Percentiles rank a stretch among this genome's conserved stretches.
These are phyloP conservation scores for Leishmania guyanensis DNA, from an alignment of 208 protist species.

Conservation along the genomic window DNA sequence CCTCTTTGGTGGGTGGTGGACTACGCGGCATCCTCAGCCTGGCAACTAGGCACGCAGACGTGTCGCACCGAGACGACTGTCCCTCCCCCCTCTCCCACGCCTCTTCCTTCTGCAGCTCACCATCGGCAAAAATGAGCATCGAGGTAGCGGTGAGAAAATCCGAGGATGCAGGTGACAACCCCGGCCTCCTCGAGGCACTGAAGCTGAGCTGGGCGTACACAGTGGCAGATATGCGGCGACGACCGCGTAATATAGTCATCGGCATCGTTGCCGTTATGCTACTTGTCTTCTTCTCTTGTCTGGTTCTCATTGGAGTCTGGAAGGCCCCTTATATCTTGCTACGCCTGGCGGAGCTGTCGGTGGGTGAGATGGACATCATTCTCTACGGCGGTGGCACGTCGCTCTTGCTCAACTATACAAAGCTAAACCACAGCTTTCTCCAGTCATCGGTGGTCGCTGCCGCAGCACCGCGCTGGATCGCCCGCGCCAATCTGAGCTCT, in stretches of 20 bases:
- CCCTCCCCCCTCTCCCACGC: too few species aligned
- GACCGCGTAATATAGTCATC: constrained; percentile 66
- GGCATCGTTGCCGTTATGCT: constrained; percentile 60
- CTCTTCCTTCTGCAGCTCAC: background rate
- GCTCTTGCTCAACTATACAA: constrained; percentile 64
- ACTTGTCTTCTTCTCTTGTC: constrained; percentile 70
- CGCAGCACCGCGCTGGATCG: constrained; percentile 65
- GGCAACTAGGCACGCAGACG: too few species aligned
- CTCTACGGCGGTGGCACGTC: constrained; percentile 31
- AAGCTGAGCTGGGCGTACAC: constrained; percentile 56
- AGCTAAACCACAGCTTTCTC: constrained; percentile 23
- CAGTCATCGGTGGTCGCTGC: constrained; percentile 34
- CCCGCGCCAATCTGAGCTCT: constrained; percentile 34
- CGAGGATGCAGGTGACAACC: background rate
- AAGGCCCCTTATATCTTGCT: constrained; percentile 79
- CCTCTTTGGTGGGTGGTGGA: too few species aligned
- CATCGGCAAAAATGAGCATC: background rate
- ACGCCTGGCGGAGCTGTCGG: constrained; percentile 66
- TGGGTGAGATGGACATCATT: constrained; percentile 74
- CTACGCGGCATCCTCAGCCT: too few species aligned
- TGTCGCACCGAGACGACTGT: too few species aligned
- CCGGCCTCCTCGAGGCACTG: constrained; percentile 23
- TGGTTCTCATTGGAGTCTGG: constrained; percentile 48
- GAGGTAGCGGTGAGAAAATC: background rate
- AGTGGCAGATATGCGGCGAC: constrained; percentile 44